Base-by-base conservation (phyloP, 495 filamentous ascomycete species). In the Rostrohypoxylon terebratum region DNA sequence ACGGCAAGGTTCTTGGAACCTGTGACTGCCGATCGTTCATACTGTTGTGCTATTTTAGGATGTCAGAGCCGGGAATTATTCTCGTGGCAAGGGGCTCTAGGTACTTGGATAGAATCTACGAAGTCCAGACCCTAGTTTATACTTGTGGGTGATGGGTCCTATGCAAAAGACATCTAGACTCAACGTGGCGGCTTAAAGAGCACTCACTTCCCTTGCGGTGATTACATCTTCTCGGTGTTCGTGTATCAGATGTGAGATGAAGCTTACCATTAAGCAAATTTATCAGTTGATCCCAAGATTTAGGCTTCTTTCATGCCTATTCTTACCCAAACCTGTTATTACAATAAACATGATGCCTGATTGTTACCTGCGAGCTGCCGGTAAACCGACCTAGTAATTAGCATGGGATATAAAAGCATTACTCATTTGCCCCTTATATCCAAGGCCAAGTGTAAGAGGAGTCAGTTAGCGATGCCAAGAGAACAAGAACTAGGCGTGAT, bases 61-160 rank as follows among this genome's bases (percentile, higher is more conserved):
- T 42, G 1, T 18, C 28, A 18, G 36, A 16, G 16, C 54, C n/a
- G 31, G 21, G 33, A 20, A 11, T 40, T n/a, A 40, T 36, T 38
- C 31, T 5, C 3, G 47, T 25, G 4, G 44, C 23, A 11, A 33
- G 1, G 1, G 28, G 13, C 47, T 21, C 13, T n/a, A n/a, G 55
- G 51, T 20, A 5, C 28, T 51, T 47, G 31, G 62, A 57, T 23
- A 38, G 40, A 51, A 65, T 65, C 50, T 65, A 57, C 62, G 23
- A 33, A 16, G 47, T 65, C 62, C 58, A 34, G 62, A 65, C 31
- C 25, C 23, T 4, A 23, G 16, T 45, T 28, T 25, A 54, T 11
- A 44, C 18, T n/a, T 13, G 18, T 45, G 13, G 14, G 33, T 13
- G 8, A 9, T 55, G 6, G 18, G 28, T 28, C 6, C 6, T 5